A percentile compares a stretch with the other conserved stretches of the same genome.
phyloP scores from a whole-genome alignment of 257 asterid species.

The Plectranthus barbatus region DNA sequence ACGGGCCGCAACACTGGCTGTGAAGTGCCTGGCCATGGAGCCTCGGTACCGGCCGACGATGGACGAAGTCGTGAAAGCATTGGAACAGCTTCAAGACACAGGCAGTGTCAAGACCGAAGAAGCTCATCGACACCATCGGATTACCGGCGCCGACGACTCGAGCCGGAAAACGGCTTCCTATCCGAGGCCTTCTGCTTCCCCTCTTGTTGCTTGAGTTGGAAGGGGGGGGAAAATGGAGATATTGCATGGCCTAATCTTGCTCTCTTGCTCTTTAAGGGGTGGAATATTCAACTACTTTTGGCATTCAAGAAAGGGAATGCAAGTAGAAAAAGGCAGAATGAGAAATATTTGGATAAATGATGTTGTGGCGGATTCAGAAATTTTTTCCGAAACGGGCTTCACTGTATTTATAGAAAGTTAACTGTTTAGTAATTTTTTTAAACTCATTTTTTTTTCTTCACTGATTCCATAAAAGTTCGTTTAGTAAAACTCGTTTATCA shows the following conservation, averaged over 20 bases:
- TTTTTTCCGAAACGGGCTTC: background rate
- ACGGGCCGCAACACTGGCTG: conserved; percentile 45
- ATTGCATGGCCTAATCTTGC: no score
- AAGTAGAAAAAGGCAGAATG: conserved; percentile 4
- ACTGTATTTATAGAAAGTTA: conserved; percentile 1
- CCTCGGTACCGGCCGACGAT: conserved; percentile 50
- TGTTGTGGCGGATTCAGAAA: no score
- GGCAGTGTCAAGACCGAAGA: conserved; percentile 34
- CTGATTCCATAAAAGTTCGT: no score
- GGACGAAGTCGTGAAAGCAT: conserved; percentile 47
- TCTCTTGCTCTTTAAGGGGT: no score
- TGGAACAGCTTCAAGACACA: conserved; percentile 49
- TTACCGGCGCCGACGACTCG: conserved; percentile 14
- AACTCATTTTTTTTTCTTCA: no score
- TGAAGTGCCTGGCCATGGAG: conserved; percentile 39
- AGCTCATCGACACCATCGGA: conserved; percentile 23
- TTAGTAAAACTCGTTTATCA: no score
- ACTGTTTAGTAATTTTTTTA: background rate
- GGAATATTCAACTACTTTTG: no score
- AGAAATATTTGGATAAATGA: background rate
- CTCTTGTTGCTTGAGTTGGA: conserved; percentile 21
- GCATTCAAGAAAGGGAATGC: background rate
- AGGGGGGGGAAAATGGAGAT: background rate
- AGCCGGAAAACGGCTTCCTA: conserved; percentile 29
- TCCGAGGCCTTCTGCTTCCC: conserved; percentile 47